These are phyloP conservation scores for Zoysia japonica DNA, from an alignment of 176 grass and related monocot genomes.

Conservation along the genomic window DNA sequence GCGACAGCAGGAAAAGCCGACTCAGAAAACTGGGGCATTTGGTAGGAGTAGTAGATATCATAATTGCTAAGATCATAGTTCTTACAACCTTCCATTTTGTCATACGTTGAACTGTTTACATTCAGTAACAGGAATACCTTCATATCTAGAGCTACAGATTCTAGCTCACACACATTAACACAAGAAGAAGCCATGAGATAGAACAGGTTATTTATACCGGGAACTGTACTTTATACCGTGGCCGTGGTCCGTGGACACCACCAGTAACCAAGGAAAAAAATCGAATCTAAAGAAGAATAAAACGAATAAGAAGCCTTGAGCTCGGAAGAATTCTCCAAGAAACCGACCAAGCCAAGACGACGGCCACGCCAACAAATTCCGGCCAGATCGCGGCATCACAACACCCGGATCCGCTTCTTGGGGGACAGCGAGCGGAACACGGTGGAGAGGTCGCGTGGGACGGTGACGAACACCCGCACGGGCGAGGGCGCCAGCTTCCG, in stretches of 20 bases:
- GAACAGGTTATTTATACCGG: conserved; percentile 48
- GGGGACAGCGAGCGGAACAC: conserved; percentile 59
- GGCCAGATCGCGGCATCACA: conserved; percentile 33
- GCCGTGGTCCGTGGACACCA: conserved; percentile 1
- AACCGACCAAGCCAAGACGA: conserved; percentile 28
- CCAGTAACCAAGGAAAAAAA: neutral
- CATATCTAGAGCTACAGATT: conserved; percentile 44
- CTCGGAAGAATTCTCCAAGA: conserved; percentile 45
- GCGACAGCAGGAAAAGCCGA: neutral
- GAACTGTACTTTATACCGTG: conserved; percentile 54
- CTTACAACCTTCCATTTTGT: conserved; percentile 22
- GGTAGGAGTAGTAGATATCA: conserved; percentile 3
- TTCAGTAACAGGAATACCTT: conserved; percentile 26
- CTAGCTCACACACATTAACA: conserved; percentile 25
- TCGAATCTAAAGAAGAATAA: neutral
- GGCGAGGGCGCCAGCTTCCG: conserved; percentile 35
- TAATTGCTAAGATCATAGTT: conserved; percentile 40
- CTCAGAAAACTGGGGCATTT: neutral
- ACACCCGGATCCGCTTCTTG: conserved; percentile 76
- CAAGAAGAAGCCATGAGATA: neutral
- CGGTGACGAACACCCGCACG: conserved; percentile 35
- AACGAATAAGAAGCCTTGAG: conserved; percentile 17
- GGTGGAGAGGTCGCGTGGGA: conserved; percentile 60
- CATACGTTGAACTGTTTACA: conserved; percentile 17
- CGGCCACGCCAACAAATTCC: conserved; percentile 22